These are phyloP conservation scores for Cryomyces minteri DNA, from an alignment of 495 filamentous ascomycete species.

Conservation along the genomic window DNA sequence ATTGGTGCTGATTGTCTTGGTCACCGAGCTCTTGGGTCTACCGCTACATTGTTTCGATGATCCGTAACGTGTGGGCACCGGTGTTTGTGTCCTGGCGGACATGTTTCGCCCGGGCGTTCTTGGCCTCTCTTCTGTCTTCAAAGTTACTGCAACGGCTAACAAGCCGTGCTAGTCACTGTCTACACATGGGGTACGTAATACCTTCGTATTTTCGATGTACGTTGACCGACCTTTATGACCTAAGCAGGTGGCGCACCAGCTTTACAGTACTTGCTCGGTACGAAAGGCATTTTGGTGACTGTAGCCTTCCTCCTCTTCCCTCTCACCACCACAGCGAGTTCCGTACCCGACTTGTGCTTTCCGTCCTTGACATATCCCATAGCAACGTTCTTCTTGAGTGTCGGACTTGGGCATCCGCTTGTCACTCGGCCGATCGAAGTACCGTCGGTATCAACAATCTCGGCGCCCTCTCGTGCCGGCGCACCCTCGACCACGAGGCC, in stretches of 20 bases:
- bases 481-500: constrained; percentile 73
- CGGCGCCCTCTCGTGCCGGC: constrained; percentile 76
- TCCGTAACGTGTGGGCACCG: too few relatives aligned
- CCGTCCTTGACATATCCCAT: constrained; percentile 88
- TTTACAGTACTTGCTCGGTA: constrained; percentile 56
- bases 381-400: constrained; percentile 72
- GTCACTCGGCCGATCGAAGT: constrained; percentile 57
- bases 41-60: too few relatives aligned
- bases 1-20: too few relatives aligned
- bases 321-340: constrained; percentile 61
- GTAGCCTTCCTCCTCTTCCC: constrained; percentile 64
- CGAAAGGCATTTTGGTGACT: constrained; percentile 88
- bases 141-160: too few relatives aligned
- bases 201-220: too few relatives aligned
- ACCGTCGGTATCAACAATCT: constrained; percentile 45
- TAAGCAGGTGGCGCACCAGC: constrained; percentile 4
- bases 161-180: too few relatives aligned
- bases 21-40: too few relatives aligned
- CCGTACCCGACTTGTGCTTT: constrained; percentile 70
- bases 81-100: too few relatives aligned
- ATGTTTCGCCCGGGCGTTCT: too few relatives aligned
- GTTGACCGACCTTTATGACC: too few relatives aligned
- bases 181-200: too few relatives aligned
- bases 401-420: constrained; percentile 77
- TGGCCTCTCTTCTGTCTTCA: too few relatives aligned